Evolutionary conservation across 2,329 filamentous ascomycete genomes (phyloP).

Genomic region (Zasmidium angulare): DNA sequence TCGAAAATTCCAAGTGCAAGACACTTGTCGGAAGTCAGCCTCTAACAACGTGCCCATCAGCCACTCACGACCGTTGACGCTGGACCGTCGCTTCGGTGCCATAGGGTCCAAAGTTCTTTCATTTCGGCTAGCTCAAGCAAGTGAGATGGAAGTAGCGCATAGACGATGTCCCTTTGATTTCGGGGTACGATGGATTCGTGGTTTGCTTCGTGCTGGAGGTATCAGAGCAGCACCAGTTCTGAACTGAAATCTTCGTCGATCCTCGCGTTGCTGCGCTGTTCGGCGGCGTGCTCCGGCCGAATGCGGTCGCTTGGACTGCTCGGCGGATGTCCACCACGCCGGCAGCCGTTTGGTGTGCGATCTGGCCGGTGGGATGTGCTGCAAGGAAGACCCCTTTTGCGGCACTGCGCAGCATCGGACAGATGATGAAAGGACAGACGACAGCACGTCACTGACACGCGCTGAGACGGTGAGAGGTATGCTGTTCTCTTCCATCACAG

Average conservation of each 20-base stretch:
- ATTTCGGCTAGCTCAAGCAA: background rate
- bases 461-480: conserved; percentile 9
- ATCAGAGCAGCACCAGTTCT: background rate
- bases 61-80: background rate
- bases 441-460: conserved; percentile 21
- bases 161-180: background rate
- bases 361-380: conserved; percentile 14
- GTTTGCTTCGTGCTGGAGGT: background rate
- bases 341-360: conserved; percentile 16
- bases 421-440: conserved; percentile 9
- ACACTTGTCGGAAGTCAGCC: background rate
- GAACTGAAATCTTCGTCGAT: background rate
- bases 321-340: conserved; percentile 13
- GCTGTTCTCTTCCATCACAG: background rate
- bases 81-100: background rate
- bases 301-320: conserved; percentile 8
- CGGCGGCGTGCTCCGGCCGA: conserved; percentile 11
- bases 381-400: conserved; percentile 15
- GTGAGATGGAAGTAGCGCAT: background rate
- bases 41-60: background rate
- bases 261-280: background rate
- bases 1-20: background rate
- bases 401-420: conserved; percentile 8
- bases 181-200: background rate
- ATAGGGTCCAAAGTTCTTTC: background rate